Base-by-base conservation (phyloP, 495 filamentous ascomycete genomes). In the Astrothelium macrocarpum region DNA sequence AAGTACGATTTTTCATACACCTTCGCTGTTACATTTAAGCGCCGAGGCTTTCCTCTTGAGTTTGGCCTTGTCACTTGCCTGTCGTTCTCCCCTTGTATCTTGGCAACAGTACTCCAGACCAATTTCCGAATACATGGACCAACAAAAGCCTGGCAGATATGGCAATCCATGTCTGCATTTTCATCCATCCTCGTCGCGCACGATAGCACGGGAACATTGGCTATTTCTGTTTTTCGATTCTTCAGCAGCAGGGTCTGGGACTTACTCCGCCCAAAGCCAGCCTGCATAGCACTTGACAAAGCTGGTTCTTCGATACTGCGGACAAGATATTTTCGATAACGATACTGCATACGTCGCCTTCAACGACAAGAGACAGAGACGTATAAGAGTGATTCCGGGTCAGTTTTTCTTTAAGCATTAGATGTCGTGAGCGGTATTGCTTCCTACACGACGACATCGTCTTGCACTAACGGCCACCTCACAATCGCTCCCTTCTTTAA, bases 401-500 rank as follows among this genome's bases (percentile, higher is more conserved):
- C 49, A 56, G 23, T 56, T 56, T 56, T 20, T 29, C 49, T 56
- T 56, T 56, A 5, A 29, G 49, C 49, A 56, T 56, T 56, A 56
- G 49, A 28, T 1, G 25, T 25, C 49, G 49, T 56, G 25, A 56
- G 49, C 49, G 49, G 49, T 25, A 56, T 29, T 56, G 49, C 25
- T 56, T 56, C 49, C 49, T 56, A 56, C 49, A 56, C 49, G 49
- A 56, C 4, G 49, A 56, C 49, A 56, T 56, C 49, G 49, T 56
- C 49, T 56, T 29, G 49, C 49, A 56, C 49, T 56, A 56, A 29
- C 23, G 4, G 49, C 49, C 25, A 56, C 25, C 49, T 56, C 49
- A 56, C 49, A 56, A 56, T 56, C 49, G 25, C 49, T 56, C 49
- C 25, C 49, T 56, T 56, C 25, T 16, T 16, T 29, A 28, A 56